Evolutionary conservation across 495 filamentous ascomycete species (phyloP).

Genomic region (Ramalina intermedia): DNA sequence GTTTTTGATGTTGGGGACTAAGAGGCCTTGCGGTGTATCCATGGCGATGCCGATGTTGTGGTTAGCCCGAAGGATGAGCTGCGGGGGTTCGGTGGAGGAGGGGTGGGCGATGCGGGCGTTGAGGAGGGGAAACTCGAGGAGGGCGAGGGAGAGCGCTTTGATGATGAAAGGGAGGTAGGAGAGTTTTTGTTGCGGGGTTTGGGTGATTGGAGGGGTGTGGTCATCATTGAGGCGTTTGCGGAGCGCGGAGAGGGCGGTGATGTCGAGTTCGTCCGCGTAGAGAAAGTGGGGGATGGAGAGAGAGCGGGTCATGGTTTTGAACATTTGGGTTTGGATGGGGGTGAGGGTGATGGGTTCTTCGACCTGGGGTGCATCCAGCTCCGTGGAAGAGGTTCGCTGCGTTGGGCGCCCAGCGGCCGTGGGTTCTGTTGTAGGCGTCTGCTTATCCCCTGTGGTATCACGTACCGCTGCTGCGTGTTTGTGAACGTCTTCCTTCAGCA

Average conservation of each 20-base stretch:
- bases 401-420: slow-evolving; percentile 2
- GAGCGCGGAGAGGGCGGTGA: slow-evolving; percentile 54
- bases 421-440: neutral
- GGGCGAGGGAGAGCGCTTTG: slow-evolving; percentile 79
- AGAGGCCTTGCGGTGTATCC: slow-evolving; percentile 77
- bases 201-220: no score
- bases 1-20: slow-evolving; percentile 91
- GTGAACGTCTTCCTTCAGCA: slow-evolving; percentile 89
- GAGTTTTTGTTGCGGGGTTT: slow-evolving; percentile 36
- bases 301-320: slow-evolving; percentile 93
- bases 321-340: slow-evolving; percentile 80
- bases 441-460: slow-evolving; percentile 10
- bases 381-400: neutral
- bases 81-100: slow-evolving; percentile 41
- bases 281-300: slow-evolving; percentile 86
- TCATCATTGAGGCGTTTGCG: slow-evolving; percentile 48
- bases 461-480: slow-evolving; percentile 35
- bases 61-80: slow-evolving; percentile 55
- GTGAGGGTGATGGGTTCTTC: slow-evolving; percentile 57
- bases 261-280: slow-evolving; percentile 74
- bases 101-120: slow-evolving; percentile 64
- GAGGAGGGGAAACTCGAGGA: slow-evolving; percentile 68
- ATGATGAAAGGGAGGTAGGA: slow-evolving; percentile 89
- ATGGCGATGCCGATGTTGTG: slow-evolving; percentile 97
- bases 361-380: slow-evolving; percentile 31